These are phyloP conservation scores for Starmera caribaea DNA, from an alignment of 805 yeast species.

Conservation along the genomic window DNA sequence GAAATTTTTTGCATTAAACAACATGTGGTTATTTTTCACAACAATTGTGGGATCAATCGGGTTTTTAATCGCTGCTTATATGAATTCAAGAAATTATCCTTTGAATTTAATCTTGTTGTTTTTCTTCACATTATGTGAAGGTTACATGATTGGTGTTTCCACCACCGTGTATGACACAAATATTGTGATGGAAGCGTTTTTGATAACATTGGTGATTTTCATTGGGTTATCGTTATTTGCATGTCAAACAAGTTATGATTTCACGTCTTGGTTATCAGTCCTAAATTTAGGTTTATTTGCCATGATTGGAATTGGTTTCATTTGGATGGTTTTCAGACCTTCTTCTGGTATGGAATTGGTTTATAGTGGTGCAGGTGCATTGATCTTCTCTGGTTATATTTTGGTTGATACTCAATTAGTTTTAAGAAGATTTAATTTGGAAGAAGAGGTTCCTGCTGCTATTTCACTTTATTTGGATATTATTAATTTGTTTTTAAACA, in stretches of 20 bases:
- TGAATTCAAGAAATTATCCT: conserved; percentile 63
- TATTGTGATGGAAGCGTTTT: conserved; percentile 60
- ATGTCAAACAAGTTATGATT: conserved; percentile 67
- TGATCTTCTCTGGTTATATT: conserved; percentile 62
- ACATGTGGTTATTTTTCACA: conserved; percentile 51
- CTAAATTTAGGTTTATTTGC: conserved; percentile 50
- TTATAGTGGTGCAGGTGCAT: conserved; percentile 67
- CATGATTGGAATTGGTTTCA: conserved; percentile 61
- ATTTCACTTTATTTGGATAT: conserved; percentile 74
- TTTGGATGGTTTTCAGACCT: conserved; percentile 57
- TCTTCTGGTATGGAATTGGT: conserved; percentile 47
- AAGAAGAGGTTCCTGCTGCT: conserved; percentile 79
- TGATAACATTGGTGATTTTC: conserved; percentile 60
- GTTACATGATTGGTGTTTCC: conserved; percentile 60
- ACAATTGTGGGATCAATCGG: conserved; percentile 52
- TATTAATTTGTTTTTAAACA: conserved; percentile 68
- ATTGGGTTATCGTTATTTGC: conserved; percentile 73
- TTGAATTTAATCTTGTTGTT: conserved; percentile 48
- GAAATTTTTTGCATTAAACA: conserved; percentile 43
- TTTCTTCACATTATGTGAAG: conserved; percentile 66
- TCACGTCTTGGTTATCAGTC: conserved; percentile 56
- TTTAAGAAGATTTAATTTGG: conserved; percentile 65
- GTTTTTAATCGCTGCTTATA: conserved; percentile 50
- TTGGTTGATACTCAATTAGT: conserved; percentile 76
- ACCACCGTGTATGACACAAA: conserved; percentile 54